phyloP scores from a whole-genome alignment of 202 grass and related monocot genomes.

The Setaria viridis region DNA sequence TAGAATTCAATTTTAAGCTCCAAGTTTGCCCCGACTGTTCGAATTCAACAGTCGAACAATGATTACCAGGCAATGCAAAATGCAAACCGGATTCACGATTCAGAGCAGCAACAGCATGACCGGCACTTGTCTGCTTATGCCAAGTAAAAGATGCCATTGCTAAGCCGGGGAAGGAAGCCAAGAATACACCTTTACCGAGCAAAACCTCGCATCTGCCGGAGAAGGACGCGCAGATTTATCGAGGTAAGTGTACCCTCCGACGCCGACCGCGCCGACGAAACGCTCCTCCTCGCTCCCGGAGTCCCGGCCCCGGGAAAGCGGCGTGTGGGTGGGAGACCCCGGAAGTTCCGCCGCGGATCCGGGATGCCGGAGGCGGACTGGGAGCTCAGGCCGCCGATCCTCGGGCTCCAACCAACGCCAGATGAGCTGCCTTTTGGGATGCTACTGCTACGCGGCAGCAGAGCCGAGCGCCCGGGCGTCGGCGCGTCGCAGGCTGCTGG shows the following conservation, averaged over 20 bases:
- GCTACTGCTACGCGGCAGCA: slow-evolving; percentile 9
- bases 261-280: background rate
- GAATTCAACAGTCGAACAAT: slow-evolving; percentile 11
- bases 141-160: slow-evolving; percentile 32
- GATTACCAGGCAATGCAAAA: background rate
- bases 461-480: background rate
- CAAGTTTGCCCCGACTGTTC: background rate
- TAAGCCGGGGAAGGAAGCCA: slow-evolving; percentile 12
- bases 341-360: slow-evolving; percentile 16
- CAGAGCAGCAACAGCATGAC: background rate
- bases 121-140: background rate
- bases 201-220: slow-evolving; percentile 6
- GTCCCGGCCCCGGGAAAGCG: background rate
- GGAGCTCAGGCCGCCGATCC: slow-evolving; percentile 31
- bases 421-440: background rate
- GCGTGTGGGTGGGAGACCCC: background rate
- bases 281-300: background rate
- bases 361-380: background rate
- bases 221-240: slow-evolving; percentile 2
- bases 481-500: background rate
- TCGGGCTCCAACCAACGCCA: background rate
- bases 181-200: slow-evolving; percentile 31
- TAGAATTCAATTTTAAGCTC: background rate
- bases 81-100: background rate
- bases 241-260: background rate